Percentiles rank a stretch among this genome's conserved stretches.
Conservation (phyloP, 768 basidiomycete species). For the Boletus eberwhitei region DNA sequence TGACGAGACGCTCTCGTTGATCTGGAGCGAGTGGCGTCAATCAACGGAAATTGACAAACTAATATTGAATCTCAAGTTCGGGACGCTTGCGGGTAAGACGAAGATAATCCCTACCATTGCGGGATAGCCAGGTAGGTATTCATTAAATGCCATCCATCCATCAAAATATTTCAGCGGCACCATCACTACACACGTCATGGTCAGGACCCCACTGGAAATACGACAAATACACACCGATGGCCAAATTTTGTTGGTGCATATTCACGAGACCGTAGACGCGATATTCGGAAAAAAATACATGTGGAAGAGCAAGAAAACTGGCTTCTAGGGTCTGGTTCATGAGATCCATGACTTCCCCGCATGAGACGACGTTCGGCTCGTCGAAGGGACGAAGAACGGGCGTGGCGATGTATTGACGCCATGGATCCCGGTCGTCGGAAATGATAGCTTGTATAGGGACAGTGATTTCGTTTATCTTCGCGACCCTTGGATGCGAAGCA, state of each 20-base stretch:
- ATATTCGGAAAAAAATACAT: not conserved
- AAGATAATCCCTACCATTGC: constrained; percentile 3
- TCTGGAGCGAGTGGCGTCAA: constrained; percentile 26
- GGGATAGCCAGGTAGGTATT: not conserved
- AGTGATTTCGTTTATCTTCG: constrained; percentile 20
- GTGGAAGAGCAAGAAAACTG: not conserved
- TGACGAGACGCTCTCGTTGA: not conserved
- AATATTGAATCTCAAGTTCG: no score
- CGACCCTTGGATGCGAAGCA: not conserved
- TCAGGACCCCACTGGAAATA: not conserved
- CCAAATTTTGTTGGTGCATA: constrained; percentile 34
- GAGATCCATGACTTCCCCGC: constrained; percentile 30
- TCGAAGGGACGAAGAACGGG: no score
- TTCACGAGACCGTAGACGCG: constrained; percentile 32
- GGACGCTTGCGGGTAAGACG: no score
- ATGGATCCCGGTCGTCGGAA: constrained; percentile 7
- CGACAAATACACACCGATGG: constrained; percentile 30
- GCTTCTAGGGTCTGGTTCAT: constrained; percentile 28
- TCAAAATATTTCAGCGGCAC: constrained; percentile 30
- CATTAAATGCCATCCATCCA: constrained; percentile 32
- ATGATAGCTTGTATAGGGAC: constrained; percentile 20
- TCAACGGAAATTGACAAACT: constrained; percentile 36
- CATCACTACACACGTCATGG: constrained; percentile 19
- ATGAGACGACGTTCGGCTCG: constrained; percentile 19
- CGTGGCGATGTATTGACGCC: constrained; percentile 16